Evolutionary conservation across 192 early-diverging fungal species (phyloP), one percentile per base, ranked within the genome.

Genomic region (Backusella mclennaniae): DNA sequence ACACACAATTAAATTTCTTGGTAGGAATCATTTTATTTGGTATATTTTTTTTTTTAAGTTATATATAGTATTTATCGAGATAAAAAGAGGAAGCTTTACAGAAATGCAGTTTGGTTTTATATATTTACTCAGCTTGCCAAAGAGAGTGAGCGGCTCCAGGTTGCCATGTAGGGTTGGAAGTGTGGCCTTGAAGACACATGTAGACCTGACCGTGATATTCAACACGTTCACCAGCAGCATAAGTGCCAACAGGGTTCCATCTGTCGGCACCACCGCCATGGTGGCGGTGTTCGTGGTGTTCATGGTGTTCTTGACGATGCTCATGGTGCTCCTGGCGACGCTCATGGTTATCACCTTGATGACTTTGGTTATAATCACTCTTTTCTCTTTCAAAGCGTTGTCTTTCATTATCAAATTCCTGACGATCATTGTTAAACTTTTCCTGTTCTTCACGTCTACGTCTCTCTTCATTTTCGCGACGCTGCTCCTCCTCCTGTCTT

Each of bases 141-240:
- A 86, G 83, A 26, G 85, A 86, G 73, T 79, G 81, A 4, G 85
- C 85, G 12, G 42, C 83, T 19, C 73, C 73, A 41, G 85, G 85
- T 71, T 79, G 69, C 85, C 85, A 86, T 69, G 82, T 84, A 69
- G 80, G 75, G 71, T 86, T 83, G 42, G 77, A 70, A 53, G 71
- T 81, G 71, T 84, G 83, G 5, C 83, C 84, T 70, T 87, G 86
- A 39, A 87, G 71, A 70, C 86, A 87, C 35, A 85, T 39, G 66
- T 85, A 87, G 63, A 74, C 79, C 71, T 75, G 78, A 12, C 84
- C 82, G 31, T 85, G 80, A 67, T 81, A 87, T 53, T 78, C 77
- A 69, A 87, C 84, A 71, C 82, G 81, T 59, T 87, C 86, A 38
- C 86, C 86, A 56, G 86, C 73, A 19, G 80, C 78, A 76, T 87